A percentile compares a stretch with the other conserved stretches of the same genome.
Conservation (phyloP, 1,284 basidiomycete genomes). For the Ganoderma boninense region DNA sequence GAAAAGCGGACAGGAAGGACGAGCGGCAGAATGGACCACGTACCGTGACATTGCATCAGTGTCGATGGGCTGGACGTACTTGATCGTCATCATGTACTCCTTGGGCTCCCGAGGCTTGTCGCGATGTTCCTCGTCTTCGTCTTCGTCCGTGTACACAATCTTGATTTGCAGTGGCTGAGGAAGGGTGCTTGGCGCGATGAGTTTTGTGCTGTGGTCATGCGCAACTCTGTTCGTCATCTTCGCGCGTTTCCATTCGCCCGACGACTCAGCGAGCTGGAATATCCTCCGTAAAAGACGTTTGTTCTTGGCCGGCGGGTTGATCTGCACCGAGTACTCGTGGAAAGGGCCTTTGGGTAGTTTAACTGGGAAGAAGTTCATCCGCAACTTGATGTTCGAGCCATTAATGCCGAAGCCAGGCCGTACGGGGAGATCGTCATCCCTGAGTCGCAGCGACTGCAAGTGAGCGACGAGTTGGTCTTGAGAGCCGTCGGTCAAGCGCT, state of each 20-base stretch:
- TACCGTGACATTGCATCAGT: conserved; percentile 65
- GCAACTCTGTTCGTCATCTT: conserved; percentile 66
- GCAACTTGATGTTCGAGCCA: conserved; percentile 67
- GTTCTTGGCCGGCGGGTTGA: conserved; percentile 60
- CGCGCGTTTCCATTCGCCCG: conserved; percentile 59
- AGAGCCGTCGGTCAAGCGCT: conserved; percentile 63
- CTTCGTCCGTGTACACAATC: conserved; percentile 72
- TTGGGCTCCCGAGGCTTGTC: conserved; percentile 46
- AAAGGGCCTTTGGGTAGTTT: conserved; percentile 66
- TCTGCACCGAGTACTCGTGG: conserved; percentile 74
- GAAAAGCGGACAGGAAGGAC: conserved; percentile 3
- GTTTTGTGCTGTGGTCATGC: conserved; percentile 73
- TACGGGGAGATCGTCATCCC: conserved; percentile 61
- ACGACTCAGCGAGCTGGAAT: conserved; percentile 74
- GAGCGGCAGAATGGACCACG: conserved; percentile 23
- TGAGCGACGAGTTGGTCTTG: conserved; percentile 64
- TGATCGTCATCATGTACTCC: conserved; percentile 70
- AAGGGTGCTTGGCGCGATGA: conserved; percentile 64
- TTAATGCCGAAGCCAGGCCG: conserved; percentile 73
- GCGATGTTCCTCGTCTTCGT: conserved; percentile 53
- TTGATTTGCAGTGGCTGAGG: conserved; percentile 65
- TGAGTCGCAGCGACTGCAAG: conserved; percentile 53
- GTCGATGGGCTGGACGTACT: conserved; percentile 65
- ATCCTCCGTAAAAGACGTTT: conserved; percentile 73
- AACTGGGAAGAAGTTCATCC: conserved; percentile 81